These are phyloP conservation scores for Macrolepiota dolichaula DNA, from an alignment of 768 basidiomycete species.

Conservation along the genomic window DNA sequence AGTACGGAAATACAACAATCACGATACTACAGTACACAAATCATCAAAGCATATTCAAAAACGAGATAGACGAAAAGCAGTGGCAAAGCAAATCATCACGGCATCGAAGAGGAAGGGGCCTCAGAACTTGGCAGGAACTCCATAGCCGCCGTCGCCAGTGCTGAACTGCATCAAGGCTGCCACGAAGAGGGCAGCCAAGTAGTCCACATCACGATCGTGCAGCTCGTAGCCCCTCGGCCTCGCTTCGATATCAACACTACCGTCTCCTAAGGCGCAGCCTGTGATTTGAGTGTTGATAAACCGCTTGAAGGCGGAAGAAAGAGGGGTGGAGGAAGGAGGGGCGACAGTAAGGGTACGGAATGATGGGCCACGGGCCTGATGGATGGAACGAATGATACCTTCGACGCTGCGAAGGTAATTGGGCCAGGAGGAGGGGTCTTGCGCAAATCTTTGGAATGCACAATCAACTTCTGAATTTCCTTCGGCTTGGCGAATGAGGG, in stretches of 20 bases:
- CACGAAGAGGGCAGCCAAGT: constrained; percentile 1
- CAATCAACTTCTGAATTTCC: neutral
- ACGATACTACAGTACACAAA: neutral
- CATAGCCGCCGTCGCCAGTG: neutral
- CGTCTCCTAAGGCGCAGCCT: neutral
- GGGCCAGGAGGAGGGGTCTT: neutral
- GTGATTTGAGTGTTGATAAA: neutral
- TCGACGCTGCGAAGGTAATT: neutral
- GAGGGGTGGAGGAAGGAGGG: neutral
- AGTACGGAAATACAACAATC: no score
- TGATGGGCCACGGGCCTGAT: neutral
- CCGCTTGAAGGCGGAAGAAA: neutral
- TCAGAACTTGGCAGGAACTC: neutral
- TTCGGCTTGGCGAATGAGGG: neutral
- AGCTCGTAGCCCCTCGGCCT: neutral
- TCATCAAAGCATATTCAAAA: neutral
- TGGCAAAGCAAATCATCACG: neutral
- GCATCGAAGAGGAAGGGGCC: neutral
- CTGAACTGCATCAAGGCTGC: neutral
- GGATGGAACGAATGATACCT: neutral
- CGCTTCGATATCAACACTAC: neutral
- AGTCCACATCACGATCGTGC: neutral
- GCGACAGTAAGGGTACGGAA: neutral
- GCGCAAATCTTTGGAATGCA: neutral
- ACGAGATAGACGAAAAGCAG: neutral